Evolutionary conservation across 2,329 filamentous ascomycete species (phyloP).

Genomic region (Colletotrichum chrysophilum): DNA sequence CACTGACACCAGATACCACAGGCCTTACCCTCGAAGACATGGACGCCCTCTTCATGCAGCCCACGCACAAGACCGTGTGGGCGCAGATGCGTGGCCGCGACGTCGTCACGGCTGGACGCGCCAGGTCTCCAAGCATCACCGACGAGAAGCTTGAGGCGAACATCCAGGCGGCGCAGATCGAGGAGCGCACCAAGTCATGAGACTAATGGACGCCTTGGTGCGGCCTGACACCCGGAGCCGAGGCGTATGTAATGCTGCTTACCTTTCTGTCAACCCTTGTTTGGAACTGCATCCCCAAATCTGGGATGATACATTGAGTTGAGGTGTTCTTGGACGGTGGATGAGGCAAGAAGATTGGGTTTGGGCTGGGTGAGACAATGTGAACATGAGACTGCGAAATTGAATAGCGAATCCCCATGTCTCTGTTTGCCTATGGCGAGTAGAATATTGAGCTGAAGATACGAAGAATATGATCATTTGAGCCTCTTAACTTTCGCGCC

Average conservation of each 20-base stretch:
- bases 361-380: background rate
- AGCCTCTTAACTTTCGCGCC: fast-evolving
- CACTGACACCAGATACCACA: background rate
- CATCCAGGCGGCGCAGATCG: conserved; percentile 11
- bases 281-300: background rate
- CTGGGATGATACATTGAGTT: background rate
- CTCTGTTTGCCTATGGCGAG: background rate
- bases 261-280: background rate
- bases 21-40: conserved; percentile 52
- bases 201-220: background rate
- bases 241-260: background rate
- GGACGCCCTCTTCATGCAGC: conserved; percentile 38
- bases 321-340: background rate
- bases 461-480: background rate
- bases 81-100: conserved; percentile 22
- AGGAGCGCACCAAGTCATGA: conserved; percentile 12
- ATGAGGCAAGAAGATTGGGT: background rate
- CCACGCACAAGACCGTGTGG: conserved; percentile 37
- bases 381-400: background rate
- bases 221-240: background rate
- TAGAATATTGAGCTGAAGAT: background rate
- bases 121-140: conserved; percentile 2
- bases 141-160: conserved; percentile 21
- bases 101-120: background rate
- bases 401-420: background rate